Base-by-base conservation (phyloP, 305 asterid species). In the Galium porrigens region DNA sequence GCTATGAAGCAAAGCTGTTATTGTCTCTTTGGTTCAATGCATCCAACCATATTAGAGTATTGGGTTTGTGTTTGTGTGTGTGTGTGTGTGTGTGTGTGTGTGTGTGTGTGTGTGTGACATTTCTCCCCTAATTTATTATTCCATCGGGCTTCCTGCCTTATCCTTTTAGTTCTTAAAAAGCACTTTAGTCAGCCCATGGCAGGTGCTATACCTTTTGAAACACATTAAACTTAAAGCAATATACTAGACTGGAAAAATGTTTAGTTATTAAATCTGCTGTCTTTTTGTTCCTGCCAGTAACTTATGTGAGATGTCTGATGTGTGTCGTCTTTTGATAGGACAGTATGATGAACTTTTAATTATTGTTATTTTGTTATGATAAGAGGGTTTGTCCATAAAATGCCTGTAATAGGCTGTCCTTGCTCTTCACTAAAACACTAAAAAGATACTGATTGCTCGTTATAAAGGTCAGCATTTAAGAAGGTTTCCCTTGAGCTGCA, bases 1-100 rank as follows among this genome's bases (percentile, higher is more conserved):
- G 48, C 53, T 68, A 59, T 71, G 46, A 51, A 42, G 34, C 60
- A 34, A 65, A 56, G 61, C 62, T 68, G 74, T 70, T 69, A 62
- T 46, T 68, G 32, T 61, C 64, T 72, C 59, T 57, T 63, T 51
- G 46, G 64, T 29, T 65, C 61, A 46, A 48, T 55, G 18, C 66
- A 37, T 64, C 59, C 12, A 41, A 41, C 48, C 11, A 36, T 36
- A 36, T 36, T 6, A 36, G 10, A 36, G 41, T 41, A 41, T 41
- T 41, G 46, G 3, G 15, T 41, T 7, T 9, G 44, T 39, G 44
- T 25, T 20, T 36, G 22, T 48, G 9, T 29, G 22, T 39, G 44
- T 25, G 32, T 36, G 22, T 48, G 9, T 29, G 22, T 39, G 44
- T 25, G 32, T 36, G 22, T 48, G 9, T 29, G 22, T 39, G 44